Base-by-base conservation (phyloP, 202 grass and related monocot species). In the Digitaria exilis region DNA sequence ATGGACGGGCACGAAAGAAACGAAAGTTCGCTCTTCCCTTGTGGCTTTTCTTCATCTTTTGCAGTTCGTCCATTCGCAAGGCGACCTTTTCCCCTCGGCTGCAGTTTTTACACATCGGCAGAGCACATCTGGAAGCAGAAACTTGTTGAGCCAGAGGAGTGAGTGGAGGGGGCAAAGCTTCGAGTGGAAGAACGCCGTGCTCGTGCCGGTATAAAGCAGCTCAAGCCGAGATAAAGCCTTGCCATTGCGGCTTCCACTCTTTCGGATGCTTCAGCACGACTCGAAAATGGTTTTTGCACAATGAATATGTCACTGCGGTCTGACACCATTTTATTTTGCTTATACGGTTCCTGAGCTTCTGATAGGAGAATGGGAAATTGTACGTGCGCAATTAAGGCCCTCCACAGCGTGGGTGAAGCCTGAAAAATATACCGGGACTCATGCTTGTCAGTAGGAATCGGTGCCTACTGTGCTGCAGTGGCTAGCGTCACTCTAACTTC, bases 51-150 rank as follows among this genome's bases (percentile, higher is more conserved):
- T 19, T 12, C 37, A 7, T 39, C 24, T 31, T 58, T 56, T 4
- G 31, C 50, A 17, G n/a, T 7, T 41, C 26, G 34, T 39, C 10
- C 17, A 2, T 29, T 13, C 39, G 6, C 9, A 54, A 85, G 55
- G 26, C 18, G 11, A 3, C 54, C 43, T 64, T 73, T 21, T n/a
- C 1, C 1, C 1, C 1, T 15, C 25, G 12, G 22, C 75, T 13
- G 30, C 6, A 1, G 0, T 39, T 79, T 85, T 85, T 79, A 85
- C 83, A 79, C 65, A 31, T 85, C 74, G 42, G 65, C 65, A 42
- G 28, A 39, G 42, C 82, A 71, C 82, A 0, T 50, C 6, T 8
- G 14, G 41, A 16, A 17, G 71, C 34, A 15, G 10, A n/a, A 56
- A 75, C 52, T 54, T 56, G 71, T 24, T 44, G 25, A 9, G 31